Base-by-base conservation (phyloP, 2,329 filamentous ascomycete species). In the Colletotrichum graminicola region DNA sequence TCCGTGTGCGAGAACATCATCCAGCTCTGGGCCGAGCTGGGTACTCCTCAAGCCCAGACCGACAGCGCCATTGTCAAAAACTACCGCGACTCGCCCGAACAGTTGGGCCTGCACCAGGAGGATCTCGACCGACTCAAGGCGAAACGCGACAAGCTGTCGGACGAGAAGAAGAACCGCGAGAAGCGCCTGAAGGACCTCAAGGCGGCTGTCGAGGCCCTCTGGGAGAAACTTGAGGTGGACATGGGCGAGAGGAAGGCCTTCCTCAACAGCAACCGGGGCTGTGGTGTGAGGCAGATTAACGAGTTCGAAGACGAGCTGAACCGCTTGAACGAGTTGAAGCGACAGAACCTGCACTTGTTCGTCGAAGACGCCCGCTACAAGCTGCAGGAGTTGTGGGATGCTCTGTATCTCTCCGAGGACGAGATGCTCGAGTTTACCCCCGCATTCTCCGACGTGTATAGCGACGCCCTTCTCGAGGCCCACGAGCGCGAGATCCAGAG, bases 381-480 rank as follows among this genome's bases (percentile, higher is more conserved):
- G 79, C 87, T 99, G 14, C 95, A 98, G 80, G 95, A 97, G 78
- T 89, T 99, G 0, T 99, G 97, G 96, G 96, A 99, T 79, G 87
- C 90, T 0, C 84, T 99, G 1, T 98, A 96, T 84, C 95, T 97
- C 78, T 97, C 94, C 0, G 96, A 99, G 79, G 96, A 99, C 77
- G 96, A 99, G 83, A 98, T 98, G 95, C 89, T 98, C 67, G 95
- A 98, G 75, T 99, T 99, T 76, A 96, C 95, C 0, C 96, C 97
- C 0, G 96, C 95, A 52, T 98, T 98, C 80, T 97, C 94, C 14
- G 96, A 98, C 79, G 95, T 98, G 26, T 98, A 97, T 82, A 98
- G 94, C 76, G 96, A 99, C 80, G 96, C 96, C 5, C 88, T 99
- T 12, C 89, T 99, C 0, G 95, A 97, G 75, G 95, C 96, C 0